A percentile compares a stretch with the other conserved stretches of the same genome.
Evolutionary conservation across 192 early-diverging fungal genomes (phyloP).

Genomic region (Kappamyces sp.): DNA sequence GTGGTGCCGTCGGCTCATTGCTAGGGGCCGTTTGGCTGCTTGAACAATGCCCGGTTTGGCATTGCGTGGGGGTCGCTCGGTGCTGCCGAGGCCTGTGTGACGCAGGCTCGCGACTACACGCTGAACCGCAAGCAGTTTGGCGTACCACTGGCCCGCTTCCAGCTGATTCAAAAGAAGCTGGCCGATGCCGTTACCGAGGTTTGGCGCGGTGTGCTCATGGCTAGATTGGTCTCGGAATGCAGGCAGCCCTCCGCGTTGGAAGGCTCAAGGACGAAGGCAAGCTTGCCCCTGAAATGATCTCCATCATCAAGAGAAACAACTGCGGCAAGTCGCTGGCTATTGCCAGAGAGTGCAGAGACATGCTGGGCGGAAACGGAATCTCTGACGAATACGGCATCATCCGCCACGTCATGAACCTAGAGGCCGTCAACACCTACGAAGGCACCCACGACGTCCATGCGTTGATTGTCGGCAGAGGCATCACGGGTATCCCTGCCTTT

Average conservation of each 20-base stretch:
- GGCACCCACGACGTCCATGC: conserved; percentile 95
- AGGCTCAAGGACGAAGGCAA: conserved; percentile 83
- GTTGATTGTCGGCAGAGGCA: conserved; percentile 84
- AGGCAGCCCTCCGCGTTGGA: conserved; percentile 85
- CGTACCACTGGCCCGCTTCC: conserved; percentile 83
- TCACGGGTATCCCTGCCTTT: conserved; percentile 77
- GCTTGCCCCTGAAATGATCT: conserved; percentile 91
- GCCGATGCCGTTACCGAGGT: conserved; percentile 87
- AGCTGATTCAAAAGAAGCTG: conserved; percentile 95
- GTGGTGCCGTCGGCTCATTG: background rate
- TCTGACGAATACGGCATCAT: conserved; percentile 96
- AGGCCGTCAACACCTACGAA: conserved; percentile 91
- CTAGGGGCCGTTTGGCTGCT: conserved; percentile 92
- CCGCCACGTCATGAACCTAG: conserved; percentile 85
- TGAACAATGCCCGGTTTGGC: conserved; percentile 96
- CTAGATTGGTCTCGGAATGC: conserved; percentile 76
- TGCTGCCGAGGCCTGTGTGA: conserved; percentile 87
- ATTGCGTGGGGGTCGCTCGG: conserved; percentile 96
- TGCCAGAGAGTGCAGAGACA: conserved; percentile 81
- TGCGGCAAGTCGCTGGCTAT: conserved; percentile 91
- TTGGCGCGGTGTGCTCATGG: background rate
- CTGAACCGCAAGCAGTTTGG: conserved; percentile 90
- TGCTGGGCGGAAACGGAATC: conserved; percentile 95
- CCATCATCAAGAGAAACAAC: conserved; percentile 93
- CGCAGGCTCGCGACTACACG: conserved; percentile 84